Base-by-base conservation (phyloP, 1,139 yeast species). In the Debaryomyces sp. region DNA sequence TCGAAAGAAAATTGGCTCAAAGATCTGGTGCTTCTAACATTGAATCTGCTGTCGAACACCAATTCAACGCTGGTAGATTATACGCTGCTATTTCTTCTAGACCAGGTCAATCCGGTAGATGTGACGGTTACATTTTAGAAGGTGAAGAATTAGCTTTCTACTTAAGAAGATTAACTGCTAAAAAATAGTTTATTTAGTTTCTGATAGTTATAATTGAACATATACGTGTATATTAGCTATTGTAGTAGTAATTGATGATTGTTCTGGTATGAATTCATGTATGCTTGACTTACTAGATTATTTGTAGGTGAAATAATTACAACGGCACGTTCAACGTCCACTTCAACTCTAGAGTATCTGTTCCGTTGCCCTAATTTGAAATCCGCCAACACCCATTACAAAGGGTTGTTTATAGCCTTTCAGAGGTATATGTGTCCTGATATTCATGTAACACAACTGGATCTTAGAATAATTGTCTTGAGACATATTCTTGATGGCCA, bases 21-120 rank as follows among this genome's bases (percentile, higher is more conserved):
- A 90, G 98, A 85, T 84, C 96, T 70, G 80, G 84, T 62, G 73
- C 79, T 61, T 86, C 98, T 68, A 82, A 85, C 81, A 82, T 91
- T 69, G 97, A 92, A 81, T 75, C 82, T 63, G 85, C 97, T 71
- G 94, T 94, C 67, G 95, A 91, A 73, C 73, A 92, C 68, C 99
- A 94, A 84, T 94, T 94, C 87, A 86, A 87, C 78, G 91, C 98
- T 66, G 98, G 98, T 86, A 91, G 95, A 83, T 87, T 94, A 72
- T 94, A 94, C 84, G 99, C 99, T 78, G 87, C 85, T 77, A 91
- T 94, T 75, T 91, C 99, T 66, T 94, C 99, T 55, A 92, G 99
- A 87, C 99, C 99, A 78, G 99, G 99, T 80, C 99, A 94, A 87
- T 88, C 96, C 66, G 99, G 99, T 81, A 95, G 99, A 85, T 87